phyloP scores from a whole-genome alignment of 495 filamentous ascomycete genomes.

The Penicillium pulvis region DNA sequence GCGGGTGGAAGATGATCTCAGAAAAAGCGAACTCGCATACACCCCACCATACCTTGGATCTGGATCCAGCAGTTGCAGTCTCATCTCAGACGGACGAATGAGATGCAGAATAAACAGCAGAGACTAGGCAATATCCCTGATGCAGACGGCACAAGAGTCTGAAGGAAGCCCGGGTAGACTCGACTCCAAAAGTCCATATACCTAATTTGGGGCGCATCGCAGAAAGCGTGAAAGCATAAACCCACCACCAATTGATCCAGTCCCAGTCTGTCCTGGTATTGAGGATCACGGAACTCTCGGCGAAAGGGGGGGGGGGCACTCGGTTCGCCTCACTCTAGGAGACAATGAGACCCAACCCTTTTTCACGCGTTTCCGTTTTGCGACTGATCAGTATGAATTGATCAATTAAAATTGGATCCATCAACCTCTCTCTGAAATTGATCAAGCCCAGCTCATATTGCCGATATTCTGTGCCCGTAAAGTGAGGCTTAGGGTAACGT shows the following conservation, averaged over 20 bases:
- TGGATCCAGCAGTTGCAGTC: conserved; percentile 15
- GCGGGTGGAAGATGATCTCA: conserved; percentile 18
- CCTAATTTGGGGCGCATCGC: conserved; percentile 4
- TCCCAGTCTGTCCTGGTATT: conserved; percentile 9
- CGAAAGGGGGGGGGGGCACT: conserved; percentile 8
- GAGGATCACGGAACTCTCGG: conserved; percentile 29
- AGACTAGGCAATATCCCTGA: not conserved
- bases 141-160: not conserved
- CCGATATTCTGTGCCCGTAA: conserved; percentile 11
- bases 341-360: conserved; percentile 40
- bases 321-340: conserved; percentile 47
- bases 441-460: conserved; percentile 4
- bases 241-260: conserved; percentile 6
- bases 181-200: not conserved
- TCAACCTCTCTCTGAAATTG: conserved; percentile 9
- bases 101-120: conserved; percentile 2
- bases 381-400: not conserved
- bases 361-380: conserved; percentile 4
- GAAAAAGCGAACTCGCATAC: conserved; percentile 8
- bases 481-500: conserved; percentile 27
- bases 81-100: conserved; percentile 9
- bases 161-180: not conserved
- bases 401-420: not conserved
- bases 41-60: not conserved
- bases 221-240: conserved; percentile 1